phyloP scores from a whole-genome alignment of 139 green algal species.

The Mesotaenium endlicherianum region DNA sequence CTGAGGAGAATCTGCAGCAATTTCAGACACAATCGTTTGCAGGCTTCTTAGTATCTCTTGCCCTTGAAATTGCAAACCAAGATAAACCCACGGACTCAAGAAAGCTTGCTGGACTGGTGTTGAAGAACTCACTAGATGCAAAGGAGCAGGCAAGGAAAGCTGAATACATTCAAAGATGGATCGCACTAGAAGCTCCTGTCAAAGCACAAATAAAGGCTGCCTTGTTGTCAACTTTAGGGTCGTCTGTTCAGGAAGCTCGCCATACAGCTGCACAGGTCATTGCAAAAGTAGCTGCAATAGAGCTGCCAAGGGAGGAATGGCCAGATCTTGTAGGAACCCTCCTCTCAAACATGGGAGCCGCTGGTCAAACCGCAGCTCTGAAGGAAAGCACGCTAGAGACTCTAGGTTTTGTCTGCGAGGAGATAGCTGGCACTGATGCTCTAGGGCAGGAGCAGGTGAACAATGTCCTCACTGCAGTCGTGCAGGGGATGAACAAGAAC shows the following conservation, averaged over 20 bases:
- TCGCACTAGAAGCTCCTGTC: constrained; percentile 61
- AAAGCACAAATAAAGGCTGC: constrained; percentile 74
- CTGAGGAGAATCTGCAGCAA: constrained; percentile 75
- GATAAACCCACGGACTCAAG: constrained; percentile 70
- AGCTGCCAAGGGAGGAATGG: constrained; percentile 82
- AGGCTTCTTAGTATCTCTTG: constrained; percentile 71
- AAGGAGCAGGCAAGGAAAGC: constrained; percentile 72
- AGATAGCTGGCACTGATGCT: constrained; percentile 81
- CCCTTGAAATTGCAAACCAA: constrained; percentile 74
- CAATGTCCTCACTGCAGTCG: constrained; percentile 90
- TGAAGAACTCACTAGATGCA: constrained; percentile 94
- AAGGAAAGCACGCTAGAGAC: constrained; percentile 82
- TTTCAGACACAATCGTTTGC: constrained; percentile 77
- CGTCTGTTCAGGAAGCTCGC: constrained; percentile 55
- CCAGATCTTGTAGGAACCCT: constrained; percentile 76
- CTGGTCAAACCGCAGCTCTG: background rate
- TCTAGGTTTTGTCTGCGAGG: constrained; percentile 95
- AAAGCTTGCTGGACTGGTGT: constrained; percentile 84
- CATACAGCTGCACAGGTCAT: constrained; percentile 71
- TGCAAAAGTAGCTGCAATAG: constrained; percentile 90
- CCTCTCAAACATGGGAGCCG: constrained; percentile 60
- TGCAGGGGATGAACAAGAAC: constrained; percentile 77
- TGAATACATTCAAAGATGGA: constrained; percentile 72
- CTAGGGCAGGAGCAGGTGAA: constrained; percentile 87
- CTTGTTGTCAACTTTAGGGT: constrained; percentile 73